phyloP scores from a whole-genome alignment of 371 early-diverging fungal genomes.

The Mortierella sp. region DNA sequence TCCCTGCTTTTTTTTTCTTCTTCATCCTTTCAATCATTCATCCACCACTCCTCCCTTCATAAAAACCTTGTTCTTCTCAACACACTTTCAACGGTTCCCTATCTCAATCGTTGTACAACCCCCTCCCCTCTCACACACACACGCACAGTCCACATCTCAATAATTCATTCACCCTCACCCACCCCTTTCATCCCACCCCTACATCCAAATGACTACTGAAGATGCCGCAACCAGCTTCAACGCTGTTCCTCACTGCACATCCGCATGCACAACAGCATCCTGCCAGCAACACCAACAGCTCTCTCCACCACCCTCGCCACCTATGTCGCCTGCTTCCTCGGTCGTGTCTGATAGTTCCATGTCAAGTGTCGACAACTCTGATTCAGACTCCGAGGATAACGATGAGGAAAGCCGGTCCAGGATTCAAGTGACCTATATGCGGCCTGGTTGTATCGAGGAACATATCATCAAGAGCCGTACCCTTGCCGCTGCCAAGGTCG shows the following conservation, averaged over 20 bases:
- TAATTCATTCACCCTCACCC: background rate
- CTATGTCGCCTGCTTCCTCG: constrained; percentile 10
- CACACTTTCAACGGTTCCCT: background rate
- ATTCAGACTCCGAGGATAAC: background rate
- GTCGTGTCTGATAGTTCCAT: constrained; percentile 15
- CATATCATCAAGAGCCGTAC: constrained; percentile 29
- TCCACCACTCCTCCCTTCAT: background rate
- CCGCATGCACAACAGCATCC: background rate
- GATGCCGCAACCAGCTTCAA: background rate
- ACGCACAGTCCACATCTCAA: background rate
- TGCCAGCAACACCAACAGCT: constrained; percentile 14
- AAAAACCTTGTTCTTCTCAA: background rate
- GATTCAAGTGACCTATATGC: constrained; percentile 17
- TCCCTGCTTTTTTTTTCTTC: background rate
- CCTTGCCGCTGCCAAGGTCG: constrained; percentile 4
- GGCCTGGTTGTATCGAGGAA: constrained; percentile 26
- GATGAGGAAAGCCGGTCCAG: background rate
- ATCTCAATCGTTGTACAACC: background rate
- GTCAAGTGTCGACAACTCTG: constrained; percentile 4
- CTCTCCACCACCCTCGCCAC: constrained; percentile 18
- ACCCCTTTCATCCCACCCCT: background rate
- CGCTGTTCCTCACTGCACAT: background rate
- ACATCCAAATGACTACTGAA: constrained; percentile 7
- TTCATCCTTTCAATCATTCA: background rate
- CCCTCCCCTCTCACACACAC: background rate